Evolutionary conservation across 148 eudicot genomes (phyloP).

Genomic region (Amaranthus cruentus): DNA sequence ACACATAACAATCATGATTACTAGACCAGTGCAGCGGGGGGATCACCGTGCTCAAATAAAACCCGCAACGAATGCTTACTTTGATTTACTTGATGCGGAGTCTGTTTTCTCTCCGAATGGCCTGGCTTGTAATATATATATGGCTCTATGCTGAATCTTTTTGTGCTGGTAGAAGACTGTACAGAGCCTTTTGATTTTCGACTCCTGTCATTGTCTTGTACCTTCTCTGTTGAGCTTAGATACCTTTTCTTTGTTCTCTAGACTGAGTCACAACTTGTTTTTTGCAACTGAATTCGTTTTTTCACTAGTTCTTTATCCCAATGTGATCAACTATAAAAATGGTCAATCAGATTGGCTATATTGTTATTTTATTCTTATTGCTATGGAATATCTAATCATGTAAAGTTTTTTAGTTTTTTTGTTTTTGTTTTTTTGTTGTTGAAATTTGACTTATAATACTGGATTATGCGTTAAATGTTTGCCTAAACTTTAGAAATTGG

Average conservation of each 20-base stretch:
- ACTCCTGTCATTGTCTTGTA: not conserved
- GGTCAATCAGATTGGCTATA: no score
- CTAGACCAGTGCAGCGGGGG: not conserved
- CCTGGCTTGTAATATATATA: not conserved
- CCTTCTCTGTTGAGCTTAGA: not conserved
- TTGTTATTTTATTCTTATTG: no score
- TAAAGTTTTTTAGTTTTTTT: no score
- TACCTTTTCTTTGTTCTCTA: not conserved
- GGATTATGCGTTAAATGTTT: no score
- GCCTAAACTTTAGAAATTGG: no score
- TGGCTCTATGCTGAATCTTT: not conserved
- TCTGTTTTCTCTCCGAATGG: not conserved
- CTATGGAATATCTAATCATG: no score
- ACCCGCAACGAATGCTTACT: no score
- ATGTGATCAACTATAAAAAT: no score
- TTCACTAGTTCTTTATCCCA: not conserved
- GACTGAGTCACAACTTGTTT: not conserved
- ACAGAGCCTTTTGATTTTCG: not conserved
- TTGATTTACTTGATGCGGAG: not conserved
- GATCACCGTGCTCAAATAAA: no score
- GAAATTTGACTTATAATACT: no score
- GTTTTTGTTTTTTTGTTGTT: no score
- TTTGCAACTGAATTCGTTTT: not conserved
- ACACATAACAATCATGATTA: conserved; percentile 33
- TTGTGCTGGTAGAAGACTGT: conserved; percentile 7